Base-by-base conservation (phyloP, 176 grass and related monocot species). In the Chloris gayana region DNA sequence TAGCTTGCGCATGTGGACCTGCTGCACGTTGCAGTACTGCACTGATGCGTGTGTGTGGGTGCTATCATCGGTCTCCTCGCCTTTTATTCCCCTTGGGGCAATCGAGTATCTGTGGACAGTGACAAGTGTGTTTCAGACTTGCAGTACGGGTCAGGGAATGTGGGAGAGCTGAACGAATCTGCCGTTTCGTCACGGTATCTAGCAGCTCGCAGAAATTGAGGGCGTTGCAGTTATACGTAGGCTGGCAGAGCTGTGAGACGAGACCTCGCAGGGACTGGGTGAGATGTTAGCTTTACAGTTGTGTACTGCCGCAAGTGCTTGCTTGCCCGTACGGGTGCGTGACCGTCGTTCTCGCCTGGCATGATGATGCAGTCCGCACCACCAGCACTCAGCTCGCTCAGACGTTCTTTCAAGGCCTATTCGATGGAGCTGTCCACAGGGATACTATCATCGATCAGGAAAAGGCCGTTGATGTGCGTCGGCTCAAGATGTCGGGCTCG, bases 261-360 rank as follows among this genome's bases (percentile, higher is more conserved):
- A 29, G 42, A 38, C 13, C 6, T 26, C 30, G 21, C 31, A 21
- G 11, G 11, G 4, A 22, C 47, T 50, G 13, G 11, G 44, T 14
- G 44, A 45, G 38, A 10, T 14, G 1, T 24, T 44, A 47, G 31
- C 85, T 83, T 87, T 72, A 68, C 80, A 73, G 73, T 72, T 87
- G 73, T 72, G 21, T 5, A 59, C 27, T 14, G 64, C 73, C 67
- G 72, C 31, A 37, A 49, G 7, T 26, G 42, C 4, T n/a, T n/a
- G n/a, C n/a, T n/a, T 7, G 7, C 27, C 29, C n/a, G 22, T 17
- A 3, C 67, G n/a, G n/a, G 63, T 67, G 34, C 60, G 42, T 66
- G 29, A 5, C 75, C 61, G n/a, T 65, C 17, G 11, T 33, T 64
- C 21, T 64, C 21, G 11, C 58, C 33, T 26, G 53, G 33, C 51